These are phyloP conservation scores for Rhizopus microsporus DNA, from an alignment of 371 early-diverging fungal species.

Conservation along the genomic window DNA sequence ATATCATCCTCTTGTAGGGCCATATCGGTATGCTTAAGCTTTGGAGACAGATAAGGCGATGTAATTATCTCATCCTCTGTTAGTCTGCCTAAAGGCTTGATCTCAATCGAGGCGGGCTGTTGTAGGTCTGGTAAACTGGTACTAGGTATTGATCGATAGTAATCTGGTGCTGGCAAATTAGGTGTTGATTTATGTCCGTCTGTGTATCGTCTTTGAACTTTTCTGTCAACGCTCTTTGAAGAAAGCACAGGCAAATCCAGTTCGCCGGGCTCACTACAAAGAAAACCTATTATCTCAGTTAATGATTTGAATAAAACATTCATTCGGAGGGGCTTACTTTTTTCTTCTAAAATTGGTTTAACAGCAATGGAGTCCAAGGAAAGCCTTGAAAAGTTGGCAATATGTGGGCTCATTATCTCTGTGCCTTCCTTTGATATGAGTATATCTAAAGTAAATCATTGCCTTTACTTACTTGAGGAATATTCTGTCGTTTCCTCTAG, in stretches of 20 bases:
- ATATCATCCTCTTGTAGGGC: conserved; percentile 1
- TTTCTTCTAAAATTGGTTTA: not conserved
- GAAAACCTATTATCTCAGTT: not conserved
- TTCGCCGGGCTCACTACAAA: not conserved
- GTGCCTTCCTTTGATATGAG: not conserved
- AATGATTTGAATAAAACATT: not conserved
- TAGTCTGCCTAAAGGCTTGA: conserved; percentile 1
- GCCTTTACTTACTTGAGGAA: not conserved
- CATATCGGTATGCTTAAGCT: not conserved
- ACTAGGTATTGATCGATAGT: not conserved
- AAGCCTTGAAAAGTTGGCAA: not conserved
- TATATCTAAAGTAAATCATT: not conserved
- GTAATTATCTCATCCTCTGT: not conserved
- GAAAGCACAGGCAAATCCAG: not conserved
- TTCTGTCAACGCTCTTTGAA: not conserved
- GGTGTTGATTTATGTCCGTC: not conserved
- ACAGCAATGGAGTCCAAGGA: not conserved
- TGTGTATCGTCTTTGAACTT: not conserved
- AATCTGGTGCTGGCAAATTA: not conserved
- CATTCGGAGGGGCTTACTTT: not conserved
- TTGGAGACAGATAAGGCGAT: not conserved
- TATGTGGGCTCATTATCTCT: not conserved
- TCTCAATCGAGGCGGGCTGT: not conserved
- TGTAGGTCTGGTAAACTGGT: not conserved
- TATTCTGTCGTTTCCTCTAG: not conserved